Conservation (phyloP, 202 grass and related monocot species). For the Bolboschoenoplectus hybrid region DNA sequence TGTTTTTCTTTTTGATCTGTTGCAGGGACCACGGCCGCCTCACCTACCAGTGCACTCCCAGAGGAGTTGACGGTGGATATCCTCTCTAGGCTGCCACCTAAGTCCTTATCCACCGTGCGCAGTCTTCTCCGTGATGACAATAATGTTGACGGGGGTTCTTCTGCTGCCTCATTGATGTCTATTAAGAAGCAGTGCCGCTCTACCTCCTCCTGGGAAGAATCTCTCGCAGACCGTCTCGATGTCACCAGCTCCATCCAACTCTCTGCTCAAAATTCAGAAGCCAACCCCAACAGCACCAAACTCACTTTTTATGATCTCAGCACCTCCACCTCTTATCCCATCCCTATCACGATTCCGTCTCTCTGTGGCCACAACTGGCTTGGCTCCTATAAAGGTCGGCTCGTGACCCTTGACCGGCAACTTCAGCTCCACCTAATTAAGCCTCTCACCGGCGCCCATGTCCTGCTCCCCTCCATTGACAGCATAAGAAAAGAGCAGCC, state of each 20-base stretch:
- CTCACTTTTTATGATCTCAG: slow-evolving; percentile 30
- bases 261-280: background rate
- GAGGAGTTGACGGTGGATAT: too few species aligned
- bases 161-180: too few species aligned
- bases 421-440: slow-evolving; percentile 23
- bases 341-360: background rate
- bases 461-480: background rate
- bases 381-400: slow-evolving; percentile 39
- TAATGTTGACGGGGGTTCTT: too few species aligned
- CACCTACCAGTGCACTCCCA: too few species aligned
- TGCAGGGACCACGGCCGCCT: too few species aligned
- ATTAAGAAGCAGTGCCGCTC: too few species aligned
- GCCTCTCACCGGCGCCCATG: background rate
- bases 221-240: slow-evolving; percentile 24
- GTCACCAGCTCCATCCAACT: slow-evolving; percentile 10
- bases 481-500: background rate
- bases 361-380: background rate
- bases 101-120: too few species aligned
- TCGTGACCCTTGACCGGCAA: background rate
- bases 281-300: background rate
- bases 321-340: background rate
- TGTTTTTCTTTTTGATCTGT: too few species aligned
- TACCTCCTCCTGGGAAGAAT: too few species aligned
- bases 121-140: too few species aligned
- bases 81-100: too few species aligned